Conservation (phyloP, 768 basidiomycete genomes). For the Xerocomus spinulosus region DNA sequence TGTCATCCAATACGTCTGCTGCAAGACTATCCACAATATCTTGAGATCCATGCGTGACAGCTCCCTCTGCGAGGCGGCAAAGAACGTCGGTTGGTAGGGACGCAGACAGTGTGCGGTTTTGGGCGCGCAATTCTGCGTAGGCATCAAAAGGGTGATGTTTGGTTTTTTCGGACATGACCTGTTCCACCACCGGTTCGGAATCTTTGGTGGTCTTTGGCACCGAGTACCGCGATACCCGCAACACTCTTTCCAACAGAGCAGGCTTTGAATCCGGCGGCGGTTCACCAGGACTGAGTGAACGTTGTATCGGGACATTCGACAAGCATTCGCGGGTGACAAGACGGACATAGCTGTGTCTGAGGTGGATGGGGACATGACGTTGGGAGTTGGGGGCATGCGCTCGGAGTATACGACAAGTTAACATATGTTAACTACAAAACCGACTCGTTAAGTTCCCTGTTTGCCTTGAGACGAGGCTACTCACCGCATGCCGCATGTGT, state of each 20-base stretch:
- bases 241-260: constrained; percentile 23
- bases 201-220: constrained; percentile 18
- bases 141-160: constrained; percentile 27
- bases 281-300: constrained; percentile 1
- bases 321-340: constrained; percentile 11
- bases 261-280: constrained; percentile 6
- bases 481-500: constrained; percentile 55
- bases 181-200: constrained; percentile 7
- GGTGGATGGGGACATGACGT: constrained; percentile 11
- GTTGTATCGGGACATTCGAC: constrained; percentile 6
- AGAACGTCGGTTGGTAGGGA: constrained; percentile 28
- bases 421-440: constrained; percentile 66
- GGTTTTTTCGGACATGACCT: constrained; percentile 9
- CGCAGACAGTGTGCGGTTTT: constrained; percentile 19
- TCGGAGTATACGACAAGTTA: constrained; percentile 58
- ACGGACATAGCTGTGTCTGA: constrained; percentile 12
- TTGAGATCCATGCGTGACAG: constrained; percentile 28
- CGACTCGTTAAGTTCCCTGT: neutral
- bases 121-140: constrained; percentile 23
- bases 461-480: constrained; percentile 8
- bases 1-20: constrained; percentile 37
- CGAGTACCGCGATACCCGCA: constrained; percentile 26
- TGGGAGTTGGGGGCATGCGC: constrained; percentile 36
- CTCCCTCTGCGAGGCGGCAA: constrained; percentile 27
- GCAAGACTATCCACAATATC: constrained; percentile 36